Conservation (phyloP, 108 stramenopile species). For the Stephanodiscus triporus region DNA sequence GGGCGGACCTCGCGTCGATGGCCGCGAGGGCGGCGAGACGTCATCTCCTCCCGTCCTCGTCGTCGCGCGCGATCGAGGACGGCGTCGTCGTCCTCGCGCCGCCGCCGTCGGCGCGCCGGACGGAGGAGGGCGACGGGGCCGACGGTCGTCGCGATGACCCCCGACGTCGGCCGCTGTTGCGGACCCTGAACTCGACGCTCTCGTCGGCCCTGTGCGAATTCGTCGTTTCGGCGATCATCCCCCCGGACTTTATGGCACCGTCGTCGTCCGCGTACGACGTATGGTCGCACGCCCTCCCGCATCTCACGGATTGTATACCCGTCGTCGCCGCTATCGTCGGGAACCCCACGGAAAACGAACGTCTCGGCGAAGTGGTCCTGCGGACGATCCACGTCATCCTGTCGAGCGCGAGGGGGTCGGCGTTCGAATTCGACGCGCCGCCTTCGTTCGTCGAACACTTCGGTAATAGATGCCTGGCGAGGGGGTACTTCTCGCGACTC, state of each 20-base stretch:
- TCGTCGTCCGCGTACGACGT: conserved; percentile 10
- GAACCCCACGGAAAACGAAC: conserved; percentile 4
- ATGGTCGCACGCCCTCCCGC: conserved; percentile 22
- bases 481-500: conserved; percentile 35
- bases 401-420: not conserved
- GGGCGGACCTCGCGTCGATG: conserved; percentile 22
- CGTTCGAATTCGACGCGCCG: not conserved
- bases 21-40: conserved; percentile 25
- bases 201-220: conserved; percentile 31
- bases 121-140: not conserved
- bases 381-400: conserved; percentile 32
- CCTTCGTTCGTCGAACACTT: conserved; percentile 11
- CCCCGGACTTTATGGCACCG: conserved; percentile 8
- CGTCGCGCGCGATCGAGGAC: not conserved
- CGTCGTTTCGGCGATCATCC: conserved; percentile 18
- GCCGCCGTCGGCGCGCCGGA: not conserved
- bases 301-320: conserved; percentile 32
- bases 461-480: conserved; percentile 19
- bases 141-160: not conserved
- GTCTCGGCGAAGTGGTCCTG: conserved; percentile 26
- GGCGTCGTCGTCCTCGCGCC: not conserved
- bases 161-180: not conserved
- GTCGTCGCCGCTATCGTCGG: not conserved
- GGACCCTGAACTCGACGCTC: conserved; percentile 20
- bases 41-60: conserved; percentile 2